Conservation (phyloP, 2,329 filamentous ascomycete species). For the Huntiella decipiens region DNA sequence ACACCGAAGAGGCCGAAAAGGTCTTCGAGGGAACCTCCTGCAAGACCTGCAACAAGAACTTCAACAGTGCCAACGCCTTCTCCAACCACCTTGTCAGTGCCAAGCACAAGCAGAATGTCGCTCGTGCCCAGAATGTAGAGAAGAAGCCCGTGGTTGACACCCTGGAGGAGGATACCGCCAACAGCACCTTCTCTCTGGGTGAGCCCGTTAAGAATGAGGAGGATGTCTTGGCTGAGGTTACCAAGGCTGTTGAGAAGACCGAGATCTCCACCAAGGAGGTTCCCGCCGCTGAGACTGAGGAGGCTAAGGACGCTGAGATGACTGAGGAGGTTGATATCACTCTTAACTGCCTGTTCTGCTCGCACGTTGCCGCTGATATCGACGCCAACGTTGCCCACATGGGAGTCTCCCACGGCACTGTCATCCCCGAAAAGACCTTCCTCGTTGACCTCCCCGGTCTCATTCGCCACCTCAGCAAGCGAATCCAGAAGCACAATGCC, state of each 20-base stretch:
- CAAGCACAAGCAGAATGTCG: constrained; percentile 48
- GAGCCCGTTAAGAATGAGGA: constrained; percentile 54
- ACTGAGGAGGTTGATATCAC: constrained; percentile 22
- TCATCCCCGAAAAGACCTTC: constrained; percentile 77
- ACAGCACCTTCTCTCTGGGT: constrained; percentile 81
- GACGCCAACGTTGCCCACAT: constrained; percentile 72
- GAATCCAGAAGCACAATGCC: constrained; percentile 61
- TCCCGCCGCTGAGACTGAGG: constrained; percentile 23
- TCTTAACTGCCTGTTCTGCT: constrained; percentile 72
- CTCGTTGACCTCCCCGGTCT: constrained; percentile 68
- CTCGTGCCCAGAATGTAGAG: constrained; percentile 16
- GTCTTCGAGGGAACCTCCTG: constrained; percentile 77
- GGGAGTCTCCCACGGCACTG: constrained; percentile 85
- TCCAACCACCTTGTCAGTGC: constrained; percentile 80
- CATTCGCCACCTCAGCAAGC: constrained; percentile 57
- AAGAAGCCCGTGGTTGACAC: constrained; percentile 28
- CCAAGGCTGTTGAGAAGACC: constrained; percentile 57
- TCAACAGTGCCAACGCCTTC: constrained; percentile 92
- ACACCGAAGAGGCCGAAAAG: constrained; percentile 65
- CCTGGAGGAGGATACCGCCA: constrained; percentile 61
- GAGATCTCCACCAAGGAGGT: constrained; percentile 35
- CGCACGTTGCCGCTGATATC: constrained; percentile 58
- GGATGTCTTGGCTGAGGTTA: constrained; percentile 52
- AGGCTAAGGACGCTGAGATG: constrained; percentile 25
- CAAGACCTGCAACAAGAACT: constrained; percentile 70